Percentiles rank a stretch among this genome's conserved stretches.
Evolutionary conservation across 2,329 filamentous ascomycete genomes (phyloP).

Genomic region (Didymosphaeria variabile): DNA sequence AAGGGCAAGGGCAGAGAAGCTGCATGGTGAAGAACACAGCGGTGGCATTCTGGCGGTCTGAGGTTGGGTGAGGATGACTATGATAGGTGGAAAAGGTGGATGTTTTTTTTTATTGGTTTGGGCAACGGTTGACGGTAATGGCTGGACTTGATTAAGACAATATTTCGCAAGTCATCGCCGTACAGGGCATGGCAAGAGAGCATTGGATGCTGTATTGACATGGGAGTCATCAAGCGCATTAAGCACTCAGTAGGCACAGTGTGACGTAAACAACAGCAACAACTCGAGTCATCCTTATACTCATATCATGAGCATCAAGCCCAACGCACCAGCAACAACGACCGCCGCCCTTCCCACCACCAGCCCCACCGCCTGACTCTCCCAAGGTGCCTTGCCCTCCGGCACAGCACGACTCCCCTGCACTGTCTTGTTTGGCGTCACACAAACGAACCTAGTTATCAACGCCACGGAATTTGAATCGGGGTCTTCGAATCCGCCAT

Average conservation of each 20-base stretch:
- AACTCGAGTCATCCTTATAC: not conserved
- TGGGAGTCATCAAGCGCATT: not conserved
- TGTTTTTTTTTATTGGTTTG: not conserved
- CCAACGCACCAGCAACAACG: not conserved
- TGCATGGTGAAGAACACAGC: not conserved
- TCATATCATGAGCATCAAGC: not conserved
- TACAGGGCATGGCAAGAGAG: not conserved
- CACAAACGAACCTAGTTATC: not conserved
- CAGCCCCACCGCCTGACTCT: not conserved
- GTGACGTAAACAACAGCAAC: not conserved
- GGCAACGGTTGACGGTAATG: not conserved
- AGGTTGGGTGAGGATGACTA: not conserved
- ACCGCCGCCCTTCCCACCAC: not conserved
- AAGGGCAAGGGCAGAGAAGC: not conserved
- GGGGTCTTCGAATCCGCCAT: not conserved
- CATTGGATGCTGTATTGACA: not conserved
- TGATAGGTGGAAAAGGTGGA: not conserved
- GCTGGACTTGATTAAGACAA: not conserved
- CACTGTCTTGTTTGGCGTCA: not conserved
- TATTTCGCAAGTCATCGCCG: not conserved
- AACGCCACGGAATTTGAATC: not conserved
- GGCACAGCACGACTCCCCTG: constrained; percentile 1
- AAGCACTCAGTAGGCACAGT: no score
- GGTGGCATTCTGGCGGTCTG: not conserved
- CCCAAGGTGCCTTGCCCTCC: not conserved